Conservation (phyloP, 2,329 filamentous ascomycete species). For the Trichoderma sp. region DNA sequence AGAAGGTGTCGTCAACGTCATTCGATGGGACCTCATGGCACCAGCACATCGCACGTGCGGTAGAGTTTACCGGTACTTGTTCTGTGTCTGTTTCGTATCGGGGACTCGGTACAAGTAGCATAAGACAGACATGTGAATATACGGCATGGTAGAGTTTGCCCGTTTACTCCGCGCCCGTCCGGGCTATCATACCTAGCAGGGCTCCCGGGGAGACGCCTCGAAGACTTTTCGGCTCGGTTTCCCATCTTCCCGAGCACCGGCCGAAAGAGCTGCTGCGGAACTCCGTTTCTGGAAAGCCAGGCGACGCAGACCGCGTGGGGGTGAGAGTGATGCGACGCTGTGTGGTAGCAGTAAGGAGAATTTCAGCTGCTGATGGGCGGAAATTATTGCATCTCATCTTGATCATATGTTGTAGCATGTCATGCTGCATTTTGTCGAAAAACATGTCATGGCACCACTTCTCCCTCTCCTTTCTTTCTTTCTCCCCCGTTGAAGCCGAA, state of each 20-base stretch:
- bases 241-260: not conserved
- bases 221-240: not conserved
- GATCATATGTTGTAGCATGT: not conserved
- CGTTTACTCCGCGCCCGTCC: not conserved
- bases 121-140: not conserved
- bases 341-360: slow-evolving; percentile 6
- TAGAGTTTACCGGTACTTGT: not conserved
- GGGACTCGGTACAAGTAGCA: not conserved
- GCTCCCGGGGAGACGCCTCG: not conserved
- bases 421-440: not conserved
- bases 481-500: not conserved
- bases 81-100: not conserved
- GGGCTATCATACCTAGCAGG: not conserved
- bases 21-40: not conserved
- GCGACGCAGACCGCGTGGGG: not conserved
- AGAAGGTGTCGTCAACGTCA: slow-evolving; percentile 1
- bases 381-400: not conserved
- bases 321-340: not conserved
- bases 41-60: slow-evolving; percentile 1
- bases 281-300: not conserved
- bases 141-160: not conserved
- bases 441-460: not conserved
- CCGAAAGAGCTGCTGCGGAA: not conserved
- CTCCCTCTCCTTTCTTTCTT: not conserved
- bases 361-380: not conserved